Base-by-base conservation (phyloP, 495 filamentous ascomycete genomes). In the Xylaria telfairii region DNA sequence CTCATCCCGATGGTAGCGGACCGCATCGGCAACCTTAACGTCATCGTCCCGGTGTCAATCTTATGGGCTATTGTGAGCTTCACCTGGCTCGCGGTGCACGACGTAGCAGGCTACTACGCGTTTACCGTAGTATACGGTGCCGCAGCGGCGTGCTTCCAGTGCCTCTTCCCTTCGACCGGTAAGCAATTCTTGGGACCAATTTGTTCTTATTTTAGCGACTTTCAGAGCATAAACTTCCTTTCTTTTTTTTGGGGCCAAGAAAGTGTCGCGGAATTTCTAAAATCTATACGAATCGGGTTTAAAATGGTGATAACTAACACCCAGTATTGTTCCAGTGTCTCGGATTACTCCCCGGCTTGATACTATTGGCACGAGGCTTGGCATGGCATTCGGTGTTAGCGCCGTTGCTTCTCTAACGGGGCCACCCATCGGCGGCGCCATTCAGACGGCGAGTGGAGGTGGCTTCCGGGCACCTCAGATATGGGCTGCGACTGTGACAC, bases 301-400 rank as follows among this genome's bases (percentile, higher is more conserved):
- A 37, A 37, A 37, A 8, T 37, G 34, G 34, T 8, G 34, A 8
- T 37, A 37, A 37, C 34, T 37, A 37, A 37, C 34, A 4, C 34
- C 8, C 4, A 37, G 8, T 37, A 37, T 37, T 37, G 8, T 37
- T 37, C 8, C 8, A 37, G 73, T 92, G 42, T 83, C 85, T 15
- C 86, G 84, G 30, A 82, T 92, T 39, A 91, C 88, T 4, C 87
- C 85, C 1, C 86, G 92, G 66, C 72, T 89, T 62, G 86, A 86
- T 57, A 92, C 88, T 70, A 81, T 84, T 34, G 90, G 92, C 0
- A 87, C 88, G 51, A 82, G 90, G 19, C 86, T 92, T 80, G 92
- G 91, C 0, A 92, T 93, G 90, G 86, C 88, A 15, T 88, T 93
- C 49, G 87, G 82, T 28, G 86, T 92, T 65, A 84, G 90, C 7